Evolutionary conservation across 108 stramenopile species (phyloP).

Genomic region (Conticribra weissflogii): DNA sequence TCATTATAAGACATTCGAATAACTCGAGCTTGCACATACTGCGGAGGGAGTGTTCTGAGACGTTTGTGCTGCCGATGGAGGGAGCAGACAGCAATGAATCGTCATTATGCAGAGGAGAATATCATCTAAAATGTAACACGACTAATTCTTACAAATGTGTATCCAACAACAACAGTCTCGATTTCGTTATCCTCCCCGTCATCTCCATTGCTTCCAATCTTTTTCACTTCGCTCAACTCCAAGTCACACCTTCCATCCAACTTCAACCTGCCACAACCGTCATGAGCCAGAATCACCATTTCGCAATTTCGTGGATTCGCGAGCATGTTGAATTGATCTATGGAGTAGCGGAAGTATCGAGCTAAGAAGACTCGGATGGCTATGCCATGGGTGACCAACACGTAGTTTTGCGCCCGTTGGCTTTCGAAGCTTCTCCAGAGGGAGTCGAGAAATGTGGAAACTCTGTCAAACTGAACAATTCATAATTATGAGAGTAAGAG

Average conservation of each 20-base stretch:
- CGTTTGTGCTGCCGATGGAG: no score
- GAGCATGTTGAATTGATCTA: conserved; percentile 87
- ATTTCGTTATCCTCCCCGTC: conserved; percentile 1
- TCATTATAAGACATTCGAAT: conserved; percentile 68
- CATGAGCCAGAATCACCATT: conserved; percentile 84
- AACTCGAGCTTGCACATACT: conserved; percentile 48
- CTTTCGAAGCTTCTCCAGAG: conserved; percentile 90
- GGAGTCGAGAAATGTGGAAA: conserved; percentile 86
- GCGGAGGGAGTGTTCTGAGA: conserved; percentile 65
- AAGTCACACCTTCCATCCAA: conserved; percentile 75
- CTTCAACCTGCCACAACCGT: conserved; percentile 69
- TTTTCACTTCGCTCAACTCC: conserved; percentile 27
- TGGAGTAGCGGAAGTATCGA: conserved; percentile 93
- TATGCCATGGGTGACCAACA: conserved; percentile 93
- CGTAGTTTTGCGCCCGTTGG: conserved; percentile 68
- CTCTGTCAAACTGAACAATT: conserved; percentile 72
- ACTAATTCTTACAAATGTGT: no score
- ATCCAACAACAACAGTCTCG: conserved; percentile 42
- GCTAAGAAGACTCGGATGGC: conserved; percentile 87
- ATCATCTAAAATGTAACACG: no score
- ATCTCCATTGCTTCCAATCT: conserved; percentile 19
- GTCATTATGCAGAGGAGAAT: no score
- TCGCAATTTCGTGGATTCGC: conserved; percentile 93
- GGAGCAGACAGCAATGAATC: no score
- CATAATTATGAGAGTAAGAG: not conserved